Evolutionary conservation across 176 grass and related monocot species (phyloP).

Genomic region (Oryza australiensis): DNA sequence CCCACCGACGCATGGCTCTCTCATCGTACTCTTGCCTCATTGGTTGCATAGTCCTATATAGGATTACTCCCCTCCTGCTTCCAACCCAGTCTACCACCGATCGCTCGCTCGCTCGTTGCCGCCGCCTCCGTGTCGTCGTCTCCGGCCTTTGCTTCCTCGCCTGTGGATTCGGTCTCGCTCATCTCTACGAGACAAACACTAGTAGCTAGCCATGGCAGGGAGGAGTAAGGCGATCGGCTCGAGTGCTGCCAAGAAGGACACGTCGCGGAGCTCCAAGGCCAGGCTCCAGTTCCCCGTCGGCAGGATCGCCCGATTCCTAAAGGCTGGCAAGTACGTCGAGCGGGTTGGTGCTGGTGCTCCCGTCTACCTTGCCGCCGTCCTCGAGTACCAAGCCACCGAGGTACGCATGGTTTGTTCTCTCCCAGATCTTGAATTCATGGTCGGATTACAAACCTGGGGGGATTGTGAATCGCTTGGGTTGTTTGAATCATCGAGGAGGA

Average conservation of each 20-base stretch:
- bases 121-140: not conserved
- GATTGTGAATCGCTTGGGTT: too few species aligned
- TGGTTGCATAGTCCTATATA: slow-evolving; percentile 35
- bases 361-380: slow-evolving; percentile 94
- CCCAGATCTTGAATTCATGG: too few species aligned
- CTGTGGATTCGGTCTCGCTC: not conserved
- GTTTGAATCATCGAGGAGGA: too few species aligned
- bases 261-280: slow-evolving; percentile 89
- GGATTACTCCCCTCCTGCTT: not conserved
- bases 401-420: slow-evolving; percentile 32
- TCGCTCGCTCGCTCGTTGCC: not conserved
- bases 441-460: too few species aligned
- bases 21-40: slow-evolving; percentile 24
- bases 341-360: slow-evolving; percentile 90
- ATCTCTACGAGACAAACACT: not conserved
- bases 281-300: slow-evolving; percentile 96
- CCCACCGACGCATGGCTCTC: too few species aligned
- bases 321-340: slow-evolving; percentile 97
- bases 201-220: slow-evolving; percentile 62
- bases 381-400: slow-evolving; percentile 96
- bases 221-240: slow-evolving; percentile 92
- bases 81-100: not conserved
- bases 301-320: slow-evolving; percentile 86
- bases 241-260: slow-evolving; percentile 70
- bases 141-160: not conserved